Evolutionary conservation across 495 filamentous ascomycete species (phyloP), one percentile per base, ranked within the genome.

Genomic region (Melanomma pulvis-pyrius): DNA sequence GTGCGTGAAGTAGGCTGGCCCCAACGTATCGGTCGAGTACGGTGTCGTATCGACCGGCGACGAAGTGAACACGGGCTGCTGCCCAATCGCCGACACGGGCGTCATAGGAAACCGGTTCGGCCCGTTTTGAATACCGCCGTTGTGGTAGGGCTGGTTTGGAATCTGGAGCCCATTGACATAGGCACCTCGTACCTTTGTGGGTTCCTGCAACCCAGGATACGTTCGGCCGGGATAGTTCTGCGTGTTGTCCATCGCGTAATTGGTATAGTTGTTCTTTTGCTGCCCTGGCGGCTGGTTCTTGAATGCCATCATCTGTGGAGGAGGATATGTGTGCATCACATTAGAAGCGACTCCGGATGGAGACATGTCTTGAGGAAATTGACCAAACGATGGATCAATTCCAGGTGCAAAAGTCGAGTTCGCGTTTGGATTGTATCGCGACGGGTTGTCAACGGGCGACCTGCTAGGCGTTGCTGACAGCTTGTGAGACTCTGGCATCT

Each of bases 301-400:
- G 49, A 65, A 64, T 19, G 41, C 39, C 21, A 64, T 21, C 39
- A 71, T 30, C 39, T 71, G 71, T 15, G 68, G 68, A 7, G 71
- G 71, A 5, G 71, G 71, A 62, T 74, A 74, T 4, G 69, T 69
- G 49, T 74, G 71, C 69, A 71, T 74, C 6, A 46, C 62, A 24
- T 46, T 54, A 8, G 63, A 30, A 1, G 57, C 39, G 11, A 44
- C 44, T 19, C 25, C 44, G 1, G 64, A 59, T 13, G 59, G 30
- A 24, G 64, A 54, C n/a, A 32, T 21, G 36, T 67, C 55, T 36
- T 51, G 34, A 8, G 60, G 59, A 26, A 68, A 66, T 51, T 63
- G 67, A 8, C 60, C 55, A 47, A 68, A 70, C 0, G 65, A 60
- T 17, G 44, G 65, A 49, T 65, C 64, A 17, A 72, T 63, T 26